Percentiles rank a stretch among this genome's conserved stretches.
Conservation (phyloP, 2,329 filamentous ascomycete genomes). For the Emergomyces pasteurianus region DNA sequence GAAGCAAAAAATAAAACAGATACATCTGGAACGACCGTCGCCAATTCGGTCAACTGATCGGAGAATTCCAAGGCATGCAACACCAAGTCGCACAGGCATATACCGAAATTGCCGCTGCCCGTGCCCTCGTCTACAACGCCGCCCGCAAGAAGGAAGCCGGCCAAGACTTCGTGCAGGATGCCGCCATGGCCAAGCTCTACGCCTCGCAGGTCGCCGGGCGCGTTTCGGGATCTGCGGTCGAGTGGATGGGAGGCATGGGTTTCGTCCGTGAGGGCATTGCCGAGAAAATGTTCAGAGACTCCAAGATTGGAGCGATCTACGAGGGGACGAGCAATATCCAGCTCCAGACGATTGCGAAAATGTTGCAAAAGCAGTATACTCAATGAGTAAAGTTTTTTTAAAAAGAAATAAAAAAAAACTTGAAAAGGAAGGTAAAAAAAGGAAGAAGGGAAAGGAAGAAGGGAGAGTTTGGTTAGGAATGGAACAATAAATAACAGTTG, state of each 20-base stretch:
- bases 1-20: constrained; percentile 26
- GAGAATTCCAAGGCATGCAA: constrained; percentile 98
- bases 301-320: constrained; percentile 97
- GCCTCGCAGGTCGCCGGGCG: constrained; percentile 83
- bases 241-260: constrained; percentile 99
- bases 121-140: constrained; percentile 89
- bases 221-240: constrained; percentile 74
- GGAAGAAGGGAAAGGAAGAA: not conserved
- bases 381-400: constrained; percentile 30
- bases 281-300: constrained; percentile 96
- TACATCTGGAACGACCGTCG: constrained; percentile 98
- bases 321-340: constrained; percentile 67
- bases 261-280: constrained; percentile 93
- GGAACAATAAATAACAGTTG: not conserved
- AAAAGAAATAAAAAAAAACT: not conserved
- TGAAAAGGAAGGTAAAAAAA: not conserved
- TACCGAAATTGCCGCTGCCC: constrained; percentile 82
- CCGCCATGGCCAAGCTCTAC: constrained; percentile 96
- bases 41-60: constrained; percentile 87
- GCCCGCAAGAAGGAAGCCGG: constrained; percentile 96
- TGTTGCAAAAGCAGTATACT: constrained; percentile 58
- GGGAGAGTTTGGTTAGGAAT: not conserved
- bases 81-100: constrained; percentile 96
- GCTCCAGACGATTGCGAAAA: constrained; percentile 57
- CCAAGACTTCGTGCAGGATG: constrained; percentile 87